Conservation (phyloP, 345 rosid genomes). For the Brassica nigra region DNA sequence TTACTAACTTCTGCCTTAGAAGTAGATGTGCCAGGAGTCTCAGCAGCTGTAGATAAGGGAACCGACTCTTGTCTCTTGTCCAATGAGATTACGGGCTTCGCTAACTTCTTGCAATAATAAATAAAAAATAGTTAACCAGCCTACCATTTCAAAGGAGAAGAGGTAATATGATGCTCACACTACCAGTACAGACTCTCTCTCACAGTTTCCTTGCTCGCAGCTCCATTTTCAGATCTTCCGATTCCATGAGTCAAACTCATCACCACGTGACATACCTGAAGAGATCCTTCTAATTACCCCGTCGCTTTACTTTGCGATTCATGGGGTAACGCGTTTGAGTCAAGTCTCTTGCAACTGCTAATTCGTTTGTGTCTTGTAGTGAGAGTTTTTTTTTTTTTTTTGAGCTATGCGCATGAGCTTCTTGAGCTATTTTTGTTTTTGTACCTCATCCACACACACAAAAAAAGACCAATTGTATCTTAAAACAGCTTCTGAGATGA, state of each 20-base stretch:
- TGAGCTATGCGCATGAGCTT: constrained; percentile 49
- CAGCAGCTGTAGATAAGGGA: too few relatives aligned
- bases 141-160: too few relatives aligned
- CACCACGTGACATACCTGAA: constrained; percentile 65
- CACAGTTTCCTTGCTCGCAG: constrained; percentile 90
- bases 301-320: constrained; percentile 69
- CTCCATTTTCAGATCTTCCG: constrained; percentile 81
- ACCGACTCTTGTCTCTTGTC: too few relatives aligned
- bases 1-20: too few relatives aligned
- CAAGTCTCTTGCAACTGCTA: constrained; percentile 69
- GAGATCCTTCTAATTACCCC: constrained; percentile 53
- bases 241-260: constrained; percentile 81
- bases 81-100: too few relatives aligned
- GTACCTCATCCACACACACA: constrained; percentile 71
- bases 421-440: constrained; percentile 92
- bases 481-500: constrained; percentile 4
- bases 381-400: constrained; percentile 49
- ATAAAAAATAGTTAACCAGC: too few relatives aligned
- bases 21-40: too few relatives aligned
- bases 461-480: constrained; percentile 14
- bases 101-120: too few relatives aligned
- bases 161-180: constrained; percentile 18
- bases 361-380: constrained; percentile 75
- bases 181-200: constrained; percentile 81
- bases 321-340: constrained; percentile 58